Evolutionary conservation across 169 alveolate genomes (phyloP).

Genomic region (Babesia bovis): DNA sequence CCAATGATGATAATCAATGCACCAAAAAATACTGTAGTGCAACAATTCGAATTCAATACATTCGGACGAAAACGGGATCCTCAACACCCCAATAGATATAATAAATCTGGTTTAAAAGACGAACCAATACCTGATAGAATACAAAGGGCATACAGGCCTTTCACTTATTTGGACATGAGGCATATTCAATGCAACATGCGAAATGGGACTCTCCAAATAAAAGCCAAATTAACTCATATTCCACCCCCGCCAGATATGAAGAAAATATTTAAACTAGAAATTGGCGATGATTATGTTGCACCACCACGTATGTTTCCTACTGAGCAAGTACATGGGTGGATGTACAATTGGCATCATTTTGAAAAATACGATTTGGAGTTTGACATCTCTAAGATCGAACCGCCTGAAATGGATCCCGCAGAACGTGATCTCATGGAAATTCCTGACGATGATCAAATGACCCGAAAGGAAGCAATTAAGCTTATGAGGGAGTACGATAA

Average conservation of each 20-base stretch:
- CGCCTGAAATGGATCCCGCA: constrained; percentile 19
- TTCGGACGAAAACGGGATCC: constrained; percentile 57
- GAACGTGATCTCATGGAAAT: constrained; percentile 23
- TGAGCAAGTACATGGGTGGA: constrained; percentile 69
- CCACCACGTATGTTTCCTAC: constrained; percentile 28
- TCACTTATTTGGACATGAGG: constrained; percentile 53
- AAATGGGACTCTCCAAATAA: constrained; percentile 50
- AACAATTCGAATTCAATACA: constrained; percentile 55
- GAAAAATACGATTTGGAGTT: constrained; percentile 44
- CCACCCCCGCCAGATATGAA: constrained; percentile 62
- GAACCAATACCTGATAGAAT: constrained; percentile 48
- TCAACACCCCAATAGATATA: constrained; percentile 10
- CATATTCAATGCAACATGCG: constrained; percentile 28
- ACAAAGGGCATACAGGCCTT: constrained; percentile 66
- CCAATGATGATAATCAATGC: constrained; percentile 50
- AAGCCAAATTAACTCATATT: constrained; percentile 42
- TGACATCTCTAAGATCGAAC: constrained; percentile 40
- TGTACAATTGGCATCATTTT: constrained; percentile 68
- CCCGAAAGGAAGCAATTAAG: constrained; percentile 13
- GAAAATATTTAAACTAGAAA: constrained; percentile 22
- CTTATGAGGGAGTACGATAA: constrained; percentile 18
- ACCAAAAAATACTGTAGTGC: constrained; percentile 64
- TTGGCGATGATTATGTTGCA: constrained; percentile 35
- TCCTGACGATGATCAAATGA: constrained; percentile 30
- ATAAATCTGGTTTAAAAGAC: constrained; percentile 17